Conservation (phyloP, 208 protist genomes). For the Acanthamoeba lenticulata region DNA sequence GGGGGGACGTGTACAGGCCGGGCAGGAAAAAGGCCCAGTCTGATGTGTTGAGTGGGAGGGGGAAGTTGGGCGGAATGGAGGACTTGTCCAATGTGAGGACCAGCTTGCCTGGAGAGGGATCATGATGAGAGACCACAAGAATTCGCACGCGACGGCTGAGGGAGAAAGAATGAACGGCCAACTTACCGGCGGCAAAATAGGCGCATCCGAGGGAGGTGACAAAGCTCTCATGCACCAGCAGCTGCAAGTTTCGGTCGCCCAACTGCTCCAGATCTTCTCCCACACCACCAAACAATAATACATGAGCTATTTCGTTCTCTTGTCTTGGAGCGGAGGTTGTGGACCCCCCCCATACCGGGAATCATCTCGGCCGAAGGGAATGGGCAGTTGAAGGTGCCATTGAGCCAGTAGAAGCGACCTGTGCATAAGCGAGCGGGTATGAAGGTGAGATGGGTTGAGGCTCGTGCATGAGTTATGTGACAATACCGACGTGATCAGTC, state of each 20-base stretch:
- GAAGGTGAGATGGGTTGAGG: no score
- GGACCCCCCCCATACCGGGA: no score
- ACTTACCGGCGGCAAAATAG: conserved; percentile 15
- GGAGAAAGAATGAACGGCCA: not conserved
- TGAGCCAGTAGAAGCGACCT: conserved; percentile 54
- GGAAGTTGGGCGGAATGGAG: conserved; percentile 56
- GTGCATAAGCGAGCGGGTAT: not conserved
- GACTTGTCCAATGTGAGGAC: not conserved
- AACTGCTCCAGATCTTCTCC: conserved; percentile 20
- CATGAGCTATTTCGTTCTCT: no score
- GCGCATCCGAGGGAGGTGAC: conserved; percentile 39
- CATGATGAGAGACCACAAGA: no score
- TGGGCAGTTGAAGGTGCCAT: not conserved
- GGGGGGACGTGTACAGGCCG: not conserved
- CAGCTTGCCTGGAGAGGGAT: no score
- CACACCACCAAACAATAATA: no score
- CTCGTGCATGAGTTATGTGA: not conserved
- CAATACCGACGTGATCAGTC: conserved; percentile 21
- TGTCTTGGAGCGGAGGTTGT: no score
- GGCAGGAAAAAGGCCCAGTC: conserved; percentile 38
- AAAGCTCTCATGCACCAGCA: conserved; percentile 8
- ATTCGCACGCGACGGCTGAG: no score
- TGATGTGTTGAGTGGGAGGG: not conserved
- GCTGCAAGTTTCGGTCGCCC: conserved; percentile 5
- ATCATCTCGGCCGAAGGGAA: conserved; percentile 55